A percentile compares a stretch with the other conserved stretches of the same genome.
Conservation (phyloP, 2,329 filamentous ascomycete species). For the Westerdykella ornata region DNA sequence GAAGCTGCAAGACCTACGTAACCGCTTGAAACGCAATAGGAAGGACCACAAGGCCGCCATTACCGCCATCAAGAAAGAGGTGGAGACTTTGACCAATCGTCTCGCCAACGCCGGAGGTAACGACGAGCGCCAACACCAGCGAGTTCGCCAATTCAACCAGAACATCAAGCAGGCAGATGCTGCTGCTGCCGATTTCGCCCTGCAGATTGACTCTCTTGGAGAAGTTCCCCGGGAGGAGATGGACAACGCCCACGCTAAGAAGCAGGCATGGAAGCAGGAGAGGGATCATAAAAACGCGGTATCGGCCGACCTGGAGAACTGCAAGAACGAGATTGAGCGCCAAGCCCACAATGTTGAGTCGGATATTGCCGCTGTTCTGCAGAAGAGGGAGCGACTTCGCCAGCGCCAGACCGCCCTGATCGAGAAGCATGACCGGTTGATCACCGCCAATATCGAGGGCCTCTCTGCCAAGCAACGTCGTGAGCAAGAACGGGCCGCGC, state of each 20-base stretch:
- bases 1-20: constrained; percentile 63
- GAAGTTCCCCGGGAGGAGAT: constrained; percentile 57
- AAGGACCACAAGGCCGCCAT: constrained; percentile 68
- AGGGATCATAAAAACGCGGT: constrained; percentile 46
- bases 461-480: constrained; percentile 54
- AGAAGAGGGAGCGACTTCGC: constrained; percentile 66
- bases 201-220: constrained; percentile 59
- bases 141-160: constrained; percentile 67
- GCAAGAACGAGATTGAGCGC: constrained; percentile 57
- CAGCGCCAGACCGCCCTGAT: constrained; percentile 65
- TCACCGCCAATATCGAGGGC: constrained; percentile 60
- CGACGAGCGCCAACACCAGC: constrained; percentile 69
- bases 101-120: constrained; percentile 62
- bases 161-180: constrained; percentile 65
- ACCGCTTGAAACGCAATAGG: constrained; percentile 61
- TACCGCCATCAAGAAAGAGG: constrained; percentile 63
- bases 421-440: constrained; percentile 63
- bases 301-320: constrained; percentile 53
- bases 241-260: constrained; percentile 51
- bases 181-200: constrained; percentile 50
- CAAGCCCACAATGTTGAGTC: constrained; percentile 57
- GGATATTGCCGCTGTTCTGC: constrained; percentile 57
- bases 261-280: constrained; percentile 53
- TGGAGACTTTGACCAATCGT: constrained; percentile 60
- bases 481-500: constrained; percentile 35